Base-by-base conservation (phyloP, 257 asterid species). In the Orobanche coerulescens region DNA sequence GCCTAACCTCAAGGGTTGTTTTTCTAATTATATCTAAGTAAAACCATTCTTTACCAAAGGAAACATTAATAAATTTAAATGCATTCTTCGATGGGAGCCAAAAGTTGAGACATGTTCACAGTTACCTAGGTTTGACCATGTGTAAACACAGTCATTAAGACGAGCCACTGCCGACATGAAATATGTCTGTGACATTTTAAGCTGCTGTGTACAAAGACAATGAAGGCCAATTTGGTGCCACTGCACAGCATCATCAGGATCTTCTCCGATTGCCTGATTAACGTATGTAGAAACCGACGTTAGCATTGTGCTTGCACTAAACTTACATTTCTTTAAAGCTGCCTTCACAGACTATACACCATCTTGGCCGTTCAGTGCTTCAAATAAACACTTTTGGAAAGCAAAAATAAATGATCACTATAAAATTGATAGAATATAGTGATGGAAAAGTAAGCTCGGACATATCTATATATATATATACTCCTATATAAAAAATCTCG, bases 161-260 rank as follows among this genome's bases (percentile, higher is more conserved):
- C 95, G 95, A 56, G 88, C 84, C 49, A 76, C 91, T 26, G 98
- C 95, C 15, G 94, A 90, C 83, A 86, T 92, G 66, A 88, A 83
- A 77, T 81, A 92, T 42, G 79, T 84, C 67, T 81, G 84, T 7
- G 98, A 92, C 57, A 69, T 63, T 79, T 82, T 81, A 70, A 82
- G 82, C 75, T 92, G 94, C 75, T 86, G 98, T 8, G 90, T 84
- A 66, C 88, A 81, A 34, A 92, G 95, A 71, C 76, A 76, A 75
- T 88, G 98, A 70, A 86, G 97, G 58, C 98, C 98, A 42, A 88
- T 79, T 81, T 88, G 98, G 73, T 92, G 96, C 98, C 98, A 92
- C 67, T 88, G 98, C 58, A 88, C 78, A 72, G 97, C 97, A 70
- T 93, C 95, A 46, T 87, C 88, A 1, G 95, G 95, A 62, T 93